Percentiles rank a stretch among this genome's conserved stretches.
Evolutionary conservation across 2,329 filamentous ascomycete species (phyloP).

Genomic region (Dothiorella sarmentorum): DNA sequence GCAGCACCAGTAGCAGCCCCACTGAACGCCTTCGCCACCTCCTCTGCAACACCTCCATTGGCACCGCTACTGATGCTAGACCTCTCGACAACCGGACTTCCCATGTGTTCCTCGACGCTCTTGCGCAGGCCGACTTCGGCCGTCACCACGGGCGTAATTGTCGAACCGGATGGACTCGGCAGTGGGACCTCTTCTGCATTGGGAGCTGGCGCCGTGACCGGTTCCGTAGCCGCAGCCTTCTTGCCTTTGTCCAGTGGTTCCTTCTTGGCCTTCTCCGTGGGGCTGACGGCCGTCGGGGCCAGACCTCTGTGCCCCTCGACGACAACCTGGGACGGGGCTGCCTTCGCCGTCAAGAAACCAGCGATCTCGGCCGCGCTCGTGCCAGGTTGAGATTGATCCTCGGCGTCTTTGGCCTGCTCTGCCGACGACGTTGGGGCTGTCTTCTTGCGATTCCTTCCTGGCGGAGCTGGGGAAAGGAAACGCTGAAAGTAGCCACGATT

Average conservation of each 20-base stretch:
- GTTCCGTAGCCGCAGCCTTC: neutral
- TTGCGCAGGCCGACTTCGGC: neutral
- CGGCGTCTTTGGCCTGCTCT: constrained; percentile 3
- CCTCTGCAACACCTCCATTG: neutral
- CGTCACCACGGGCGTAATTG: neutral
- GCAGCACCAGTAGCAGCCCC: neutral
- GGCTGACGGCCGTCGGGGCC: neutral
- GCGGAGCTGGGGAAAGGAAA: constrained; percentile 29
- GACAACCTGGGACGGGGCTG: neutral
- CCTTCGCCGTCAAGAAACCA: constrained; percentile 23
- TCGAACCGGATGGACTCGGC: neutral
- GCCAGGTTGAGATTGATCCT: constrained; percentile 27
- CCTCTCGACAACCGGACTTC: neutral
- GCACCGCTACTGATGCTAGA: neutral
- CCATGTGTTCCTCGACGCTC: constrained; percentile 1
- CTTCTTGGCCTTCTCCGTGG: neutral
- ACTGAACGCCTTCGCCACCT: neutral
- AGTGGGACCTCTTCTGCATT: neutral
- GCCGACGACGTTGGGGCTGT: neutral
- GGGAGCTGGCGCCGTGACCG: neutral
- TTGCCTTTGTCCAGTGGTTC: neutral
- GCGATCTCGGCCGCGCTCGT: constrained; percentile 41
- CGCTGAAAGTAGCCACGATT: constrained; percentile 33
- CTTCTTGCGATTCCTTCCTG: constrained; percentile 28
- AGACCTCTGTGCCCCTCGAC: constrained; percentile 9